phyloP scores from a whole-genome alignment of 148 eudicot genomes.

The Arctostaphylos glauca region DNA sequence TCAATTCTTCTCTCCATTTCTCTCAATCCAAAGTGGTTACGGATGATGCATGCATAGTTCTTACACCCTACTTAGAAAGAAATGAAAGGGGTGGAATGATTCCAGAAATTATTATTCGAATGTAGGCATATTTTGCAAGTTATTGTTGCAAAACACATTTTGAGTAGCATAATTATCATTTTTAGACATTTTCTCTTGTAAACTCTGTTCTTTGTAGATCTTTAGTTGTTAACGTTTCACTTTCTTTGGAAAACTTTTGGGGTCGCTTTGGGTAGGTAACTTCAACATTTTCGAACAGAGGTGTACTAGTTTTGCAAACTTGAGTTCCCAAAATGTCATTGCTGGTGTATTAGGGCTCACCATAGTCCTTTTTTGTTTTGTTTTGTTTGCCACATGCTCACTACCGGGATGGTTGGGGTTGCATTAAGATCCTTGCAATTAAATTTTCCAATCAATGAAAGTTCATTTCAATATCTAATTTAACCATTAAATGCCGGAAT shows the following conservation, averaged over 20 bases:
- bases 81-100: background rate
- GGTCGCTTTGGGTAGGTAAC: background rate
- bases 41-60: background rate
- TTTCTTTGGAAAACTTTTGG: background rate
- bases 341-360: background rate
- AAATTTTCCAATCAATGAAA: background rate
- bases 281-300: background rate
- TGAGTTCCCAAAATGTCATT: no score
- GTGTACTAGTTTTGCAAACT: background rate
- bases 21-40: background rate
- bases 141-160: no score
- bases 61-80: background rate
- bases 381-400: background rate
- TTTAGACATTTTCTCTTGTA: no score
- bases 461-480: background rate
- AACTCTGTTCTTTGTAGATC: no score
- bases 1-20: no score
- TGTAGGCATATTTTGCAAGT: background rate
- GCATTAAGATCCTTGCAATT: background rate
- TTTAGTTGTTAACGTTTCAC: no score
- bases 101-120: background rate
- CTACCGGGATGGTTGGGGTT: background rate
- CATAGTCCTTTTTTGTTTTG: background rate
- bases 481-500: background rate
- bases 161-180: no score